Base-by-base conservation (phyloP, 2,329 filamentous ascomycete species). In the Scedosporium boydii region DNA sequence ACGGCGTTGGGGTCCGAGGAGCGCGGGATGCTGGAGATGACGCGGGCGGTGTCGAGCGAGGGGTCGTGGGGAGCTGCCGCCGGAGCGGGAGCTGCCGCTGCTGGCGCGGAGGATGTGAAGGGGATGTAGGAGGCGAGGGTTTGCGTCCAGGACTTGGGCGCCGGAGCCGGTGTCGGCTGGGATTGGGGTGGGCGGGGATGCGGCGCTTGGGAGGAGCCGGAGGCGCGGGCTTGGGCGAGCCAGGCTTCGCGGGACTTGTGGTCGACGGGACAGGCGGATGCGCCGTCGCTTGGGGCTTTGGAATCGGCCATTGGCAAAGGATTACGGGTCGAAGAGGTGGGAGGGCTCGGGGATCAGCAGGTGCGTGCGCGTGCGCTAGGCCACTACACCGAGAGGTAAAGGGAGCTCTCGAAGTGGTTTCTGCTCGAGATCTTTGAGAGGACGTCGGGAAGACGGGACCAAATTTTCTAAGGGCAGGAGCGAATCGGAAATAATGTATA, bases 211-310 rank as follows among this genome's bases (percentile, higher is more conserved):
- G 75, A 66, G 65, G 74, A 67, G 69, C 76, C 76, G 74, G 81
- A 77, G 71, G 84, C 75, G 65, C 77, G 78, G 48, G 87, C 86
- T 71, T 91, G 86, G 63, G 83, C 80, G 44, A 98, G 83, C 93
- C 93, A 99, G 69, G 88, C 86, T 69, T 92, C 89, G 69, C 95
- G 88, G 60, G 91, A 89, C 70, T 91, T 90, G 77, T 93, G 89
- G 76, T 98, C 93, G 70, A 98, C 91, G 4, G 95, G 95, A 70
- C 95, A 98, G 63, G 80, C 80, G 66, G 44, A 46, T 71, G 71
- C 57, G 71, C 71, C 18, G 65, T 68, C 27, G 59, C 65, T 60
- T 64, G 61, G 14, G 27, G 10, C 14, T 14, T 63, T 21, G 18
- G 34, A 34, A 10, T 41, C 56, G 14, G 56, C 27, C 56, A 58